Evolutionary conservation across 1,139 yeast genomes (phyloP), one percentile per base, ranked within the genome.

Genomic region (Spathaspora sp.): DNA sequence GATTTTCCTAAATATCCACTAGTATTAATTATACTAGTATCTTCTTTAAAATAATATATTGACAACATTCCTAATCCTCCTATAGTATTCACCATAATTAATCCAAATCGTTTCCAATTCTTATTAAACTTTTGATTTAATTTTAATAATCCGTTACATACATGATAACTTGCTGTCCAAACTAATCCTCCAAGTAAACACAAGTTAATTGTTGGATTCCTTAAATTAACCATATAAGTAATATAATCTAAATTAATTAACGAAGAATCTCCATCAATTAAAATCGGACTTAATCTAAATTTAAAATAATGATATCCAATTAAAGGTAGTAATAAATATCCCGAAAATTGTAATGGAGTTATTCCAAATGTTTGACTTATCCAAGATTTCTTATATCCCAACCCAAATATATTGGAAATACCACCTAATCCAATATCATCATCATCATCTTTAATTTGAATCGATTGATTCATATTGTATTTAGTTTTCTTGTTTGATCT

Each of bases 241-340:
- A 86, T 69, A 56, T 74, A 86, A 17, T 78, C 77, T 42, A 87
- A 64, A 33, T 71, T 74, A 25, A 87, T 63, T 48, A 80, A 66
- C 0, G 86, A 74, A 7, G 85, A 77, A 59, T 86, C 95, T 1
- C 89, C 93, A 48, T 84, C 86, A 0, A 79, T 68, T 2, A 55
- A 18, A 20, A 67, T 46, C 0, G 95, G 91, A 0, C 70, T 67
- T 11, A 71, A 47, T 42, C 90, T 65, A 52, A 78, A 72, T 42
- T 76, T 73, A 16, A 64, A 52, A 16, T 70, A 66, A 56, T 87
- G 95, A 42, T 65, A 73, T 0, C 56, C 47, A 0, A 82, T 52
- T 24, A 81, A 56, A 0, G 81, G 78, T 0, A 77, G 51, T 38
- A 83, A 63, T 5, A 78, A 44, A 54, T 80, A 81, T 0, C 95